A percentile compares a stretch with the other conserved stretches of the same genome.
Evolutionary conservation across 768 basidiomycete species (phyloP).

Genomic region (Neoboletus brunneissimus): DNA sequence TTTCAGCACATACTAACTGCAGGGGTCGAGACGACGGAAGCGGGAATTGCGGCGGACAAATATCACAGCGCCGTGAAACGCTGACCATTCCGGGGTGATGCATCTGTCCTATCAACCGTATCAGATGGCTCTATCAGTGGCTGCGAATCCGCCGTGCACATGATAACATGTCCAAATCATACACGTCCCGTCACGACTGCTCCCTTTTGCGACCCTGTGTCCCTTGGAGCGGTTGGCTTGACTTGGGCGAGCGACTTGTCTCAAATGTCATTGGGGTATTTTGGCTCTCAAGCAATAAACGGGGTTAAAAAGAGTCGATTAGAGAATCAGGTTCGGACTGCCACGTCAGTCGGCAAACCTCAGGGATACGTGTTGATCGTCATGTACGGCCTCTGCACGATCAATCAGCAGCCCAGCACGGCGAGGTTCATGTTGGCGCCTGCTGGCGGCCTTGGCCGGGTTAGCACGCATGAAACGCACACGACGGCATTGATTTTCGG

Average conservation of each 20-base stretch:
- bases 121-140: conserved; percentile 25
- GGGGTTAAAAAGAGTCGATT: neutral
- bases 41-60: conserved; percentile 19
- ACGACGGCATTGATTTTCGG: conserved; percentile 13
- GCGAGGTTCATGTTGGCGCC: conserved; percentile 1
- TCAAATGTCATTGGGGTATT: neutral
- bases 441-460: neutral
- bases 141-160: conserved; percentile 13
- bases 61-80: conserved; percentile 23
- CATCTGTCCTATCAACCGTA: conserved; percentile 27
- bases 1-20: neutral
- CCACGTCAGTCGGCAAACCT: conserved; percentile 2
- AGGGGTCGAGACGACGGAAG: neutral
- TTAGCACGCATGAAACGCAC: neutral
- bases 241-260: neutral
- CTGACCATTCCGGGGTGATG: conserved; percentile 4
- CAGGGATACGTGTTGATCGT: conserved; percentile 1
- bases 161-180: conserved; percentile 4
- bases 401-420: neutral
- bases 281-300: neutral
- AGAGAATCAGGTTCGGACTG: neutral
- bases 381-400: neutral
- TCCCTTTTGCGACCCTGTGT: neutral
- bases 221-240: neutral
- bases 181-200: conserved; percentile 1